A percentile compares a stretch with the other conserved stretches of the same genome.
These are phyloP conservation scores for Lagenidium sp. DNA, from an alignment of 352 stramenopile genomes.

Conservation along the genomic window DNA sequence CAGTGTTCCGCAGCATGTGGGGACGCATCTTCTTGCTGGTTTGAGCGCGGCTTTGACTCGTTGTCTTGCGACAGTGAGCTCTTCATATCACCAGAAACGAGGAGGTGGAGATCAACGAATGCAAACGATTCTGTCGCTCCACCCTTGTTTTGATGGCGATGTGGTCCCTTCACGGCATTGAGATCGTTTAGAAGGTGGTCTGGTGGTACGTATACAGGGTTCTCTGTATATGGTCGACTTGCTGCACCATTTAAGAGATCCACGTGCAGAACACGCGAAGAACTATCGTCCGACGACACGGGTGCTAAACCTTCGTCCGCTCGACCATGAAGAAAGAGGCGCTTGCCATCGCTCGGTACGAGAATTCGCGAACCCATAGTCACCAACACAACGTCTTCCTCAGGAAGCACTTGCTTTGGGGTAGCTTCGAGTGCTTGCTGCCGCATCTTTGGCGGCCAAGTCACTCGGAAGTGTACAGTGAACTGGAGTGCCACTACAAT, in stretches of 20 bases:
- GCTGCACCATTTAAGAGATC: conserved; percentile 52
- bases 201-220: conserved; percentile 56
- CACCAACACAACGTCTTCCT: conserved; percentile 71
- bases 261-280: conserved; percentile 50
- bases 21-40: conserved; percentile 6
- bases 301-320: no score
- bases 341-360: conserved; percentile 66
- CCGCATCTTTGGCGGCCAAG: conserved; percentile 57
- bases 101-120: conserved; percentile 52
- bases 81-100: no score
- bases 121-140: conserved; percentile 48
- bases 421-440: conserved; percentile 51
- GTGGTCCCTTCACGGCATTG: no score
- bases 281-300: no score
- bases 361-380: conserved; percentile 60
- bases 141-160: conserved; percentile 3
- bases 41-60: background rate
- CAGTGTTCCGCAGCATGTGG: conserved; percentile 32
- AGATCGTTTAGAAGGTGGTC: conserved; percentile 25
- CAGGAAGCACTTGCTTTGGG: conserved; percentile 30
- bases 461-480: conserved; percentile 69
- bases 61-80: no score
- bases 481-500: conserved; percentile 85
- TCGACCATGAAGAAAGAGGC: conserved; percentile 64
- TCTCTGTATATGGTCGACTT: conserved; percentile 68